Base-by-base conservation (phyloP, 495 filamentous ascomycete genomes). In the Aspergillus nanangensis region DNA sequence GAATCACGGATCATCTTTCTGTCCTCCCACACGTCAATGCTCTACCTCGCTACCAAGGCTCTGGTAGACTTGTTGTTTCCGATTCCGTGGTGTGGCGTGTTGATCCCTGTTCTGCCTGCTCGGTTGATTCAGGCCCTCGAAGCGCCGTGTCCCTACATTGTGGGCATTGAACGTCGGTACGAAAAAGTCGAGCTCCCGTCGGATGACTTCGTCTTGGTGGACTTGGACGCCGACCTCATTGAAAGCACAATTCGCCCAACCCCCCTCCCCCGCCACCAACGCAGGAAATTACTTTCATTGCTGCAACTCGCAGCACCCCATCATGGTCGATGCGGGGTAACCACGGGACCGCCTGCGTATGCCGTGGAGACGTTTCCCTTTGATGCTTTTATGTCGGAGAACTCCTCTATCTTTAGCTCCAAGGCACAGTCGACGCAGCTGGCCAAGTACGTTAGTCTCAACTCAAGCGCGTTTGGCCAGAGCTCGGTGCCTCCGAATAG, bases 1-100 rank as follows among this genome's bases (percentile, higher is more conserved):
- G 93, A 98, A 65, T 91, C 91, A 14, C 86, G 93, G 21, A 97
- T 97, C 63, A 97, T 98, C 60, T 79, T 98, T 43, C 71, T 96
- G 22, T 96, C 93, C 10, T 96, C 92, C 2, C 89, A 98, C 60
- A 94, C 92, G 1, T 84, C 89, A 20, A 97, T 98, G 93, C 78
- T 98, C 40, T 88, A 96, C 57, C 81, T 97, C 15, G 90, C 89
- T 2, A 91, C 84, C 53, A 81, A 86, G 49, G 90, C 93, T 18
- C 56, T 98, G 47, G 79, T 81, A 7, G 88, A 83, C 63, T 71
- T 98, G 19, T 67, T 98, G 29, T 98, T 95, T 63, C 93, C 93
- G 2, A 66, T 96, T 38, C 84, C 86, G 37, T 98, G 93, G 92
- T 76, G 86, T 14, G 90, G 90, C 52, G 89, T 97, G 33, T 86